Percentiles rank a stretch among this genome's conserved stretches.
Conservation (phyloP, 2,329 filamentous ascomycete genomes). For the Penicillium sp. region DNA sequence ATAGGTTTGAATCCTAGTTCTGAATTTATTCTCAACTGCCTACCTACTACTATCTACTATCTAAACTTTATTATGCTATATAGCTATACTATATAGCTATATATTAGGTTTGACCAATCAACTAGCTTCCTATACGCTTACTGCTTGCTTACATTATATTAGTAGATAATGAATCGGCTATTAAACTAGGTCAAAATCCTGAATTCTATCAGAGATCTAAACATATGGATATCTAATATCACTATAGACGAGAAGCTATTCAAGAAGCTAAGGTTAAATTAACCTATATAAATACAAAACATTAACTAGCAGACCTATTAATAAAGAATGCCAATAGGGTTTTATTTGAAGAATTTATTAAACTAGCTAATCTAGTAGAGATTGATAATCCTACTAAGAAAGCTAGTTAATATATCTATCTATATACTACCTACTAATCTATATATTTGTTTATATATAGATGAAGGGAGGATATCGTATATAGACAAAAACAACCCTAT, state of each 20-base stretch:
- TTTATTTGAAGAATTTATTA: background rate
- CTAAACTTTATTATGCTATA: no score
- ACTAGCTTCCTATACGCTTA: no score
- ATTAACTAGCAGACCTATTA: background rate
- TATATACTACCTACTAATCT: background rate
- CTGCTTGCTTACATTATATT: no score
- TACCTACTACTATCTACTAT: no score
- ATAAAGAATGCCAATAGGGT: background rate
- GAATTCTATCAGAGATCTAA: background rate
- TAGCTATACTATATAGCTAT: no score
- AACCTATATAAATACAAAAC: background rate
- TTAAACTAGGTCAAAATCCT: background rate
- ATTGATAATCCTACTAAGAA: background rate
- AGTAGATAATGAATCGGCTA: background rate
- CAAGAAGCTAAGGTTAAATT: background rate
- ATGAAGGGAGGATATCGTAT: background rate
- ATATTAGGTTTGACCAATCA: no score
- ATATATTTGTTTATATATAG: background rate
- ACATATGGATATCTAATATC: background rate
- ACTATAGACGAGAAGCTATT: background rate
- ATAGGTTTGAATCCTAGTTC: no score
- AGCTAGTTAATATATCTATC: background rate
- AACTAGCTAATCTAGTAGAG: background rate
- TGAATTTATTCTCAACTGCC: no score
- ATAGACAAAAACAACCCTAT: no score